These are phyloP conservation scores for Backusella tuberculispora DNA, from an alignment of 192 early-diverging fungal species.

Conservation along the genomic window DNA sequence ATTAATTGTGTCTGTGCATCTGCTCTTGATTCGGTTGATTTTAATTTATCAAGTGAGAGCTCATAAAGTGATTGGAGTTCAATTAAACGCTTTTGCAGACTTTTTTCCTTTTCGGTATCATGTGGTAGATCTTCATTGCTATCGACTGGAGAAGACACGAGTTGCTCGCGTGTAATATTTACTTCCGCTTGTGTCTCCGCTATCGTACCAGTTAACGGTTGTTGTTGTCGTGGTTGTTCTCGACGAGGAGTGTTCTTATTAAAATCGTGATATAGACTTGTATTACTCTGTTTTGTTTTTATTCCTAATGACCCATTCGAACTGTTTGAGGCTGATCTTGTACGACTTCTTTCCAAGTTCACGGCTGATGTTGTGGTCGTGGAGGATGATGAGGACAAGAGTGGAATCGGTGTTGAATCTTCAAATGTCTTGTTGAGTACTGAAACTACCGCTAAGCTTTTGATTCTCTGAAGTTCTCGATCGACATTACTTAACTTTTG, in stretches of 20 bases:
- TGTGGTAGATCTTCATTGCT: not conserved
- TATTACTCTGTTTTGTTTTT: slow-evolving; percentile 1
- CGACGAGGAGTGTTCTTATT: not conserved
- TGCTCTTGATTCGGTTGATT: not conserved
- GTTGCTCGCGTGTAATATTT: not conserved
- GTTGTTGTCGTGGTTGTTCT: not conserved
- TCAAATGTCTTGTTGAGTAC: slow-evolving; percentile 25
- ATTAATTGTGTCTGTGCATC: not conserved
- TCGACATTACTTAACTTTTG: slow-evolving; percentile 23
- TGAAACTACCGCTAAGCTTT: slow-evolving; percentile 24
- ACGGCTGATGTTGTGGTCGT: not conserved
- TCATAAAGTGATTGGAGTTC: slow-evolving; percentile 11
- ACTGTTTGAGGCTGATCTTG: not conserved
- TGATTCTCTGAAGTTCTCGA: slow-evolving; percentile 24
- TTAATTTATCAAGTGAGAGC: not conserved
- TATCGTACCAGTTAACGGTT: not conserved
- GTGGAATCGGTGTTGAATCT: not conserved
- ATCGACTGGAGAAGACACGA: not conserved
- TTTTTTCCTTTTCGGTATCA: slow-evolving; percentile 12
- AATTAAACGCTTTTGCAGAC: not conserved
- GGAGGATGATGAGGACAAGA: not conserved
- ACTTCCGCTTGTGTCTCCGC: slow-evolving; percentile 5
- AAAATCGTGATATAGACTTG: slow-evolving; percentile 10
- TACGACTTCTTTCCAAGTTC: not conserved
- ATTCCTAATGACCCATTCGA: not conserved